Evolutionary conservation across 2,329 filamentous ascomycete species (phyloP), one percentile per base, ranked within the genome.

Genomic region (Helminthosporium solani): DNA sequence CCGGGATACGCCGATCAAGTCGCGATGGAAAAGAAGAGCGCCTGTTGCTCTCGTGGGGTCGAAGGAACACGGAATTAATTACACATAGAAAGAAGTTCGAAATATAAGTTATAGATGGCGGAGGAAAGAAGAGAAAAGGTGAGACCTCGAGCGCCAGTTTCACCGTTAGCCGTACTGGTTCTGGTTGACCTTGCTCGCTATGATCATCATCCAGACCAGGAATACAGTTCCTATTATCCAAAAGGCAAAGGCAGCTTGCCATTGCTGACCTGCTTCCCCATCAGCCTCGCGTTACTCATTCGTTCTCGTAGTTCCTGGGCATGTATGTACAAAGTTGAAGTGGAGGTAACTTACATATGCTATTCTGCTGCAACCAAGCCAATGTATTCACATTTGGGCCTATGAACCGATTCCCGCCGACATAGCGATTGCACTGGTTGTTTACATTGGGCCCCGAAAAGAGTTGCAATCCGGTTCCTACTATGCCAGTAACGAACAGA

Each of bases 121-220:
- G 34, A 18, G 19, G 19, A 19, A 12, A 21, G 14, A 19, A 19
- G n/a, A 36, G 11, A 4, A 16, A 25, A 8, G 11, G 34, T n/a
- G 23, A 21, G 6, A 6, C 23, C 9, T 25, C 6, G 9, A 25
- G 23, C 23, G 9, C 5, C 9, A 25, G 9, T 6, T 5, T 25
- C 14, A 31, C 28, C 28, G 28, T 4, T 52, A 70, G 14, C 67
- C 66, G 53, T 72, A 75, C 45, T 70, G 63, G 48, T 74, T 74
- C 47, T 71, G 69, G 48, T 75, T 75, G 35, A 83, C 80, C 58
- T 81, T 77, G 64, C 72, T 77, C 5, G 77, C 79, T 74, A 85
- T 79, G 38, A 86, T 68, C 63, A 85, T 80, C 80, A 85, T 83
- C 79, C 82, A 86, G 18, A 85, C 63, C 60, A 84, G 76, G 57